These are phyloP conservation scores for Erythrobasidium hasegawianum DNA, from an alignment of 1,284 basidiomycete species.

Conservation along the genomic window DNA sequence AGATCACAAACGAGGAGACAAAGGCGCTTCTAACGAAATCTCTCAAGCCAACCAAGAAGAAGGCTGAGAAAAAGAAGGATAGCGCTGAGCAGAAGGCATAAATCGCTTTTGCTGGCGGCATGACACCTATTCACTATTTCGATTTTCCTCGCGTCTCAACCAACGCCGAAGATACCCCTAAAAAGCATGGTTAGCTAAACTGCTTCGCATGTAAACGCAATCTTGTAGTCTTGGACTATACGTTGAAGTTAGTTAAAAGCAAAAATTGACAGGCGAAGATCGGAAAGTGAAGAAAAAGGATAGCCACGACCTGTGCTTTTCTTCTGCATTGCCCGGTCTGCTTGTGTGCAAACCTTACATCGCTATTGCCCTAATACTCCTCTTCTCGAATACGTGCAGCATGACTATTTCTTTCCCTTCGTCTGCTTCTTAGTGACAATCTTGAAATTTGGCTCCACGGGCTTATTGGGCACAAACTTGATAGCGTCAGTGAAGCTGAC, in stretches of 20 bases:
- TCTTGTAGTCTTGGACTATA: no score
- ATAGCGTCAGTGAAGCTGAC: slow-evolving; percentile 41
- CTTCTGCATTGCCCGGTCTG: neutral
- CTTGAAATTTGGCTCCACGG: slow-evolving; percentile 42
- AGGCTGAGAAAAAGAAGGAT: slow-evolving; percentile 82
- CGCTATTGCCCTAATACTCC: neutral
- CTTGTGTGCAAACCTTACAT: neutral
- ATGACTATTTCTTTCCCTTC: slow-evolving; percentile 41
- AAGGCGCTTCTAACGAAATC: slow-evolving; percentile 72
- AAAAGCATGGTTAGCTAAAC: no score
- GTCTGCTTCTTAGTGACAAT: slow-evolving; percentile 42
- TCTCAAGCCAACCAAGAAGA: slow-evolving; percentile 86
- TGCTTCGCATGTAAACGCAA: no score
- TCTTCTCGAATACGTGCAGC: no score
- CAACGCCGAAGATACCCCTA: no score
- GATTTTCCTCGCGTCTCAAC: no score
- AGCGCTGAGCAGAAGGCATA: slow-evolving; percentile 49
- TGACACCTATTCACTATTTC: no score
- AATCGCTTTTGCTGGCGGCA: no score
- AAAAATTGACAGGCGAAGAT: no score
- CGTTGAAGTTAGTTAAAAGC: no score
- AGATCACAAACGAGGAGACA: slow-evolving; percentile 79
- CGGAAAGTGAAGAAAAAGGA: no score
- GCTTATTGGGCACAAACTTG: slow-evolving; percentile 33
- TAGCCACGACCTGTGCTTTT: no score